Evolutionary conservation across 2,329 filamentous ascomycete species (phyloP).

Genomic region (Ascosphaera aggregata): DNA sequence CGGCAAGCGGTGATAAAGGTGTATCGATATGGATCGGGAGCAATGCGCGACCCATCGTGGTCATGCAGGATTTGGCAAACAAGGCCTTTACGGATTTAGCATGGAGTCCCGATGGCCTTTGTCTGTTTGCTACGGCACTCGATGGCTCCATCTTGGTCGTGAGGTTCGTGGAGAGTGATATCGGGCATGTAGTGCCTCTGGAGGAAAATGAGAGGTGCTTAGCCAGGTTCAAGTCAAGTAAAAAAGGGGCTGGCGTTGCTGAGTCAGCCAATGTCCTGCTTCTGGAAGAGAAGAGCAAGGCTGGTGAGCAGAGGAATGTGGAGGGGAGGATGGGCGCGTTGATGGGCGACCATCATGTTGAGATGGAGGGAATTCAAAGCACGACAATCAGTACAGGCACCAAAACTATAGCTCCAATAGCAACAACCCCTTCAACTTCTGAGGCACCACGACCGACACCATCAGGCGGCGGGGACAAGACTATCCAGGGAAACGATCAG

Average conservation of each 20-base stretch:
- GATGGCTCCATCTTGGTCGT: slow-evolving; percentile 72
- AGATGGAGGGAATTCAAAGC: not conserved
- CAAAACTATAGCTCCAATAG: slow-evolving; percentile 11
- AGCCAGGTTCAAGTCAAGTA: slow-evolving; percentile 73
- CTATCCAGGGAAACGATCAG: slow-evolving; percentile 6
- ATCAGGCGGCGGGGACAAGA: slow-evolving; percentile 10
- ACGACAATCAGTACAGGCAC: not conserved
- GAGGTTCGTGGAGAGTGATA: slow-evolving; percentile 63
- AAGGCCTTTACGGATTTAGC: slow-evolving; percentile 90
- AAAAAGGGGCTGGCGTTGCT: slow-evolving; percentile 71
- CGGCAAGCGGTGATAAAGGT: slow-evolving; percentile 89
- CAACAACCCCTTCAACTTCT: slow-evolving; percentile 25
- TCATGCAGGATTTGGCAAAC: slow-evolving; percentile 64
- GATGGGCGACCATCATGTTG: slow-evolving; percentile 54
- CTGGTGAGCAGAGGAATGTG: slow-evolving; percentile 66
- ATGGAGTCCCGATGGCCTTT: slow-evolving; percentile 82
- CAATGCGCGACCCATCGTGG: slow-evolving; percentile 71
- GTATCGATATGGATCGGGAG: slow-evolving; percentile 96
- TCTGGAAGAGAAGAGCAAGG: slow-evolving; percentile 79
- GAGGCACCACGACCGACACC: slow-evolving; percentile 11
- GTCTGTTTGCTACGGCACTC: slow-evolving; percentile 62
- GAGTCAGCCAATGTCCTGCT: slow-evolving; percentile 78
- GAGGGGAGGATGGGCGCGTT: slow-evolving; percentile 95
- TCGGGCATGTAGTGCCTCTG: slow-evolving; percentile 67
- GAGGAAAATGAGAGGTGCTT: slow-evolving; percentile 84